phyloP scores from a whole-genome alignment of 306 rosid species.

The Geum urbanum region DNA sequence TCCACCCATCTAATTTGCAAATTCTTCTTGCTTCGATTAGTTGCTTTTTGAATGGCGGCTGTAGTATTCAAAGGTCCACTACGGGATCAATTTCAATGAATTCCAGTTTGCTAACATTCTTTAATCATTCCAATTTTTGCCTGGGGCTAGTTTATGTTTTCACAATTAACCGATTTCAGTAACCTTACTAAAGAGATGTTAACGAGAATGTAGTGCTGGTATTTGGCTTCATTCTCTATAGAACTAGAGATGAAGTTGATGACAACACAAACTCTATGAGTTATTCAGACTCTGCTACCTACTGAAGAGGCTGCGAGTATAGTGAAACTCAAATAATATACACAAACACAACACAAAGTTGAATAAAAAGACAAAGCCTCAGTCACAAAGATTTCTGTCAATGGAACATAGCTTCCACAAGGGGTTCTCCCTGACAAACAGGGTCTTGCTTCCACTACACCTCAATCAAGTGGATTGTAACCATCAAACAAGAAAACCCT shows the following conservation, averaged over 20 bases:
- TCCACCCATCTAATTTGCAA: no score
- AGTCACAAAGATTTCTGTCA: conserved; percentile 35
- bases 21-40: no score
- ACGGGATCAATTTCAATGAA: no score
- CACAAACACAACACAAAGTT: background rate
- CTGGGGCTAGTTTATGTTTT: no score
- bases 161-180: background rate
- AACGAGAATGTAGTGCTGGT: conserved; percentile 46
- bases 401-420: conserved; percentile 34
- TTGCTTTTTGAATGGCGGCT: no score
- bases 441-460: conserved; percentile 35
- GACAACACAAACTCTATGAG: conserved; percentile 60
- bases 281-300: conserved; percentile 49
- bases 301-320: conserved; percentile 21
- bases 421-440: conserved; percentile 43
- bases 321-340: conserved; percentile 43
- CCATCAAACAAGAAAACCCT: conserved; percentile 32
- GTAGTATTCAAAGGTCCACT: no score
- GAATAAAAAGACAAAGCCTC: conserved; percentile 10
- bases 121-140: no score
- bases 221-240: conserved; percentile 64
- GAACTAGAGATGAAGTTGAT: conserved; percentile 61
- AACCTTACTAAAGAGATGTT: no score
- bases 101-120: no score
- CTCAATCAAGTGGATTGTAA: conserved; percentile 51